A percentile compares a stretch with the other conserved stretches of the same genome.
Evolutionary conservation across 2,329 filamentous ascomycete species (phyloP).

Genomic region (Exophiala bonariae): DNA sequence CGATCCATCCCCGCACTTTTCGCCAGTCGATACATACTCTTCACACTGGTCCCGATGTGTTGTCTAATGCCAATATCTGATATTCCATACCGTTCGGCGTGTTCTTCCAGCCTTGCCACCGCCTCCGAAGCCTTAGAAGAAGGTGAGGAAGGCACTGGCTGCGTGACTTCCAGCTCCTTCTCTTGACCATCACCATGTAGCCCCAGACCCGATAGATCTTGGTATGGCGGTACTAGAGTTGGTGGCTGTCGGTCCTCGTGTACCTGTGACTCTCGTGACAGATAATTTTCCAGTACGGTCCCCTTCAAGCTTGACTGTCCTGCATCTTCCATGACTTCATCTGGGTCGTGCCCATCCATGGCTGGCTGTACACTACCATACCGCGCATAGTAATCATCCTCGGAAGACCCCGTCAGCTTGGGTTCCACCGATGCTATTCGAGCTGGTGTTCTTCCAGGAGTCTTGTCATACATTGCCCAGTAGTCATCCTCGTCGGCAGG

Average conservation of each 20-base stretch:
- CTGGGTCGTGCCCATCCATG: constrained; percentile 63
- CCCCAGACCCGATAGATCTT: neutral
- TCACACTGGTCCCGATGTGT: constrained; percentile 64
- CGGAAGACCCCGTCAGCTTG: constrained; percentile 42
- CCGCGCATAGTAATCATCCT: constrained; percentile 61
- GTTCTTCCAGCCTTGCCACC: constrained; percentile 56
- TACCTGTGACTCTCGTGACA: constrained; percentile 40
- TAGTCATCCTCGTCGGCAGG: constrained; percentile 64
- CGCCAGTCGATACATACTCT: constrained; percentile 63
- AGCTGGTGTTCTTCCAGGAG: constrained; percentile 52
- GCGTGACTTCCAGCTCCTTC: constrained; percentile 35
- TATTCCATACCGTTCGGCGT: constrained; percentile 52
- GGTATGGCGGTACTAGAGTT: no score
- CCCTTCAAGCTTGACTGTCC: constrained; percentile 57
- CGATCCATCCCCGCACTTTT: constrained; percentile 58
- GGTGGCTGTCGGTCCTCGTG: constrained; percentile 22
- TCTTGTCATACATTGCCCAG: constrained; percentile 64
- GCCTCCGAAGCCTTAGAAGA: constrained; percentile 47
- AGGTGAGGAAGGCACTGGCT: constrained; percentile 45
- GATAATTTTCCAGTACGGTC: constrained; percentile 45
- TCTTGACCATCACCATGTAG: constrained; percentile 21
- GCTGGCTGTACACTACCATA: constrained; percentile 66
- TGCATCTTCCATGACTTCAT: constrained; percentile 50
- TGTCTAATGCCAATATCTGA: constrained; percentile 62
- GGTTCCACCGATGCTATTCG: constrained; percentile 37